Percentiles rank a stretch among this genome's conserved stretches.
phyloP scores from a whole-genome alignment of 192 early-diverging fungal genomes.

The Coemansia sp. region DNA sequence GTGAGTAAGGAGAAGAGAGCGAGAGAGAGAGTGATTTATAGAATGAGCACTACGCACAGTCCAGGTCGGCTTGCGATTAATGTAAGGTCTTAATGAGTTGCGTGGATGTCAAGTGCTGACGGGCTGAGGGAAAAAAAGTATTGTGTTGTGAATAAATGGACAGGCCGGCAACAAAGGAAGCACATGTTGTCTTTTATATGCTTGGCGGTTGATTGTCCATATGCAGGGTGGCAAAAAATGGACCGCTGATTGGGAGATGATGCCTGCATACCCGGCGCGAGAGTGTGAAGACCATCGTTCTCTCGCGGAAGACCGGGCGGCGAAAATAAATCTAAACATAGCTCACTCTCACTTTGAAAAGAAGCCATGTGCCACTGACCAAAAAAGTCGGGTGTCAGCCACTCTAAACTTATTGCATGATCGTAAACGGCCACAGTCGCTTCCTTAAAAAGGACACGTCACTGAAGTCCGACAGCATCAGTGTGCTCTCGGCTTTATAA shows the following conservation, averaged over 20 bases:
- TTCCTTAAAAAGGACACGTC: neutral
- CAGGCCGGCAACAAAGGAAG: neutral
- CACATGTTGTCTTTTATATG: constrained; percentile 8
- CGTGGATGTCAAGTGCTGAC: neutral
- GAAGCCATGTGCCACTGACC: too few species aligned
- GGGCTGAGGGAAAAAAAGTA: neutral
- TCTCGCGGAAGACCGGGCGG: neutral
- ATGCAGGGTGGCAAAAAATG: constrained; percentile 10
- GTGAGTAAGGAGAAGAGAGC: neutral
- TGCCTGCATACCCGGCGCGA: neutral
- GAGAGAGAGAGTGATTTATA: neutral
- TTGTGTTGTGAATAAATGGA: neutral
- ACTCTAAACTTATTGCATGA: neutral
- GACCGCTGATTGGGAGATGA: neutral
- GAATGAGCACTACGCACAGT: neutral
- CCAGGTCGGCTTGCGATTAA: neutral
- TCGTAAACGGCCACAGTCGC: neutral
- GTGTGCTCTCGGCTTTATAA: neutral
- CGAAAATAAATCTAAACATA: neutral
- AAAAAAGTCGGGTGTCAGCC: neutral
- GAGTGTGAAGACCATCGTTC: neutral
- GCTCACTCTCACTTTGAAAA: neutral
- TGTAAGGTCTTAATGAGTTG: neutral
- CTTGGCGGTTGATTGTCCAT: constrained; percentile 3
- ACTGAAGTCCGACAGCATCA: neutral